Evolutionary conservation across 2,329 filamentous ascomycete species (phyloP).

Genomic region (Apiospora malaysiana): DNA sequence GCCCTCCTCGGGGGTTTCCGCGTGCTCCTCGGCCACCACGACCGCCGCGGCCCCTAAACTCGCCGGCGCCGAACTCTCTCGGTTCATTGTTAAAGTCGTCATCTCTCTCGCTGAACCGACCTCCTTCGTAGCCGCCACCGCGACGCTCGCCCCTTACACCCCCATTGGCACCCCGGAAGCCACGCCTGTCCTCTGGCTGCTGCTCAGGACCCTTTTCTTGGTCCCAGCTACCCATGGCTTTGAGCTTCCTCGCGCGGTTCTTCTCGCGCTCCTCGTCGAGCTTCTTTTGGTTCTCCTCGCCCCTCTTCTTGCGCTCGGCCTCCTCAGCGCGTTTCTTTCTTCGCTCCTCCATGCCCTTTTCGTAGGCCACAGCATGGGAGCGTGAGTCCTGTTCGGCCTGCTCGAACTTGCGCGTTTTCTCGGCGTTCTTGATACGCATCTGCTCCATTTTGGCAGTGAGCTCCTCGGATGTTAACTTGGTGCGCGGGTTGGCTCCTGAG

Average conservation of each 20-base stretch:
- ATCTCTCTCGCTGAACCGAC: conserved; percentile 47
- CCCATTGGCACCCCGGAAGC: conserved; percentile 48
- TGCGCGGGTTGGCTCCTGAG: conserved; percentile 64
- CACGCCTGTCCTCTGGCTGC: conserved; percentile 47
- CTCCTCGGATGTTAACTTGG: conserved; percentile 65
- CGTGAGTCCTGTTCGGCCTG: conserved; percentile 62
- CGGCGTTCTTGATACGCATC: conserved; percentile 63
- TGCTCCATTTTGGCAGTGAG: conserved; percentile 65
- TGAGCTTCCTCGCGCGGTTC: conserved; percentile 66
- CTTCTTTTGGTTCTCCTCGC: conserved; percentile 57
- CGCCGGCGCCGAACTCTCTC: conserved; percentile 38
- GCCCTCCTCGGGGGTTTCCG: conserved; percentile 35
- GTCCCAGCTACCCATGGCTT: conserved; percentile 65
- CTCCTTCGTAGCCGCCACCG: conserved; percentile 47
- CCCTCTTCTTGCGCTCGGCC: conserved; percentile 55
- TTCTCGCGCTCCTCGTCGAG: conserved; percentile 65
- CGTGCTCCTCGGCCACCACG: conserved; percentile 39
- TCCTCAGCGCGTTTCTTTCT: conserved; percentile 58
- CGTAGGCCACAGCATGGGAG: conserved; percentile 60
- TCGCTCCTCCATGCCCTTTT: conserved; percentile 61
- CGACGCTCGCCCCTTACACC: conserved; percentile 47
- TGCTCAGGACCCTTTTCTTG: conserved; percentile 56
- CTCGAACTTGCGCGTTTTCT: conserved; percentile 65
- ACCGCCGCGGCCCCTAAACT: conserved; percentile 42
- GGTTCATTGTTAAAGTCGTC: conserved; percentile 34